Percentiles rank a stretch among this genome's conserved stretches.
phyloP scores from a whole-genome alignment of 2,329 filamentous ascomycete species.

The Colletotrichum musicola region DNA sequence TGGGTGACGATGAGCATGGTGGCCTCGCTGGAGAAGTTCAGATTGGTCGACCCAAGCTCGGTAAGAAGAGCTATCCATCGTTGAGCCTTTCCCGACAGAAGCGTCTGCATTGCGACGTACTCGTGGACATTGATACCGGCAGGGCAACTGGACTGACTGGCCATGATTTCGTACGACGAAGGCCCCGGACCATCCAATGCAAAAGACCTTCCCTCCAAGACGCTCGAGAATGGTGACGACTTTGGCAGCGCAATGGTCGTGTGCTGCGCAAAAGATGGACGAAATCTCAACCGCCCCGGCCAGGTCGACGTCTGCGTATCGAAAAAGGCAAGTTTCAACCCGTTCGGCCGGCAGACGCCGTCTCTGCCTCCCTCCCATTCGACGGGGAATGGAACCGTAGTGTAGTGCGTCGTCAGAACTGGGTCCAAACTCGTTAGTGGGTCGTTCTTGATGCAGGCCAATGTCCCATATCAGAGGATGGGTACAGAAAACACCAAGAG shows the following conservation, averaged over 20 bases:
- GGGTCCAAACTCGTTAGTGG: neutral
- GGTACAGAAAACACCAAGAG: neutral
- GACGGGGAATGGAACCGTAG: conserved; percentile 43
- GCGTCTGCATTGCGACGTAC: conserved; percentile 62
- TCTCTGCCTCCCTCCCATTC: conserved; percentile 44
- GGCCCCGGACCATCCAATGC: conserved; percentile 53
- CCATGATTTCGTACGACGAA: conserved; percentile 67
- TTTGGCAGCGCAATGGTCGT: conserved; percentile 53
- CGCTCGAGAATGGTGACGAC: conserved; percentile 50
- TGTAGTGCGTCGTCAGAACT: conserved; percentile 47
- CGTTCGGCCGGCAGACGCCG: conserved; percentile 59
- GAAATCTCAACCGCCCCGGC: conserved; percentile 46
- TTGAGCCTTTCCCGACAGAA: conserved; percentile 58
- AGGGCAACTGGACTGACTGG: conserved; percentile 63
- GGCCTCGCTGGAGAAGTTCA: conserved; percentile 71
- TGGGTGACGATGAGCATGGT: conserved; percentile 63
- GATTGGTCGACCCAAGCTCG: conserved; percentile 63
- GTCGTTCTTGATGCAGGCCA: too few species aligned
- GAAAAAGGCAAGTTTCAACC: conserved; percentile 60
- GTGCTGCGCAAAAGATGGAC: conserved; percentile 59
- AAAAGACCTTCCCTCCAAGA: conserved; percentile 43
- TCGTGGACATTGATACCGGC: conserved; percentile 61
- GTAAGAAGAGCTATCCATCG: conserved; percentile 64
- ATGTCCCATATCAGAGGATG: neutral
- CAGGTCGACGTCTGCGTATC: conserved; percentile 56